Conservation (phyloP, 148 eudicot species). For the Camellia japonica region DNA sequence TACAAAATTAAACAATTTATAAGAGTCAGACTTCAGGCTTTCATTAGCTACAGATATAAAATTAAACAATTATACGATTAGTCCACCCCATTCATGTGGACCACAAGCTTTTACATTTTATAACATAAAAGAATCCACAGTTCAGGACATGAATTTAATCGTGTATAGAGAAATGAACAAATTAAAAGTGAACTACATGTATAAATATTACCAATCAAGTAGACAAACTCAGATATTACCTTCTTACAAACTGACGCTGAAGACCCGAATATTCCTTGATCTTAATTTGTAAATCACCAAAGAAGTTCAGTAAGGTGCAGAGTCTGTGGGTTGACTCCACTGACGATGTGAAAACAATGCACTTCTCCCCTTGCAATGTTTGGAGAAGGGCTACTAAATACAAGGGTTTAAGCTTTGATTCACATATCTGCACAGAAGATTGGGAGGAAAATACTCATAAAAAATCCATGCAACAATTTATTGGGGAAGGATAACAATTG, state of each 20-base stretch:
- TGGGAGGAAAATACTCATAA: neutral
- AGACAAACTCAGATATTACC: conserved; percentile 35
- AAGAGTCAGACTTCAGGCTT: neutral
- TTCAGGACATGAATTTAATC: conserved; percentile 2
- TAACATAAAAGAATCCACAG: neutral
- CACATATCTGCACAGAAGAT: conserved; percentile 68
- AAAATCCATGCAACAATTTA: neutral
- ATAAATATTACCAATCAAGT: neutral
- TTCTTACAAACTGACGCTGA: conserved; percentile 78
- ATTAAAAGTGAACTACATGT: neutral
- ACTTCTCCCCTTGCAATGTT: conserved; percentile 71
- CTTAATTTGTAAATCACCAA: conserved; percentile 60
- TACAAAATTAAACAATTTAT: neutral
- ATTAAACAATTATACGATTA: neutral
- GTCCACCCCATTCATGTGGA: neutral
- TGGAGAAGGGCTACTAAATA: conserved; percentile 73
- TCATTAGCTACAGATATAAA: neutral
- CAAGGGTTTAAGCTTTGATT: conserved; percentile 69
- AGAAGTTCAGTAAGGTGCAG: conserved; percentile 63
- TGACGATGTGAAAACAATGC: conserved; percentile 91
- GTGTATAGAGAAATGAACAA: neutral
- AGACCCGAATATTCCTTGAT: conserved; percentile 82
- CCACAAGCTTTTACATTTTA: neutral
- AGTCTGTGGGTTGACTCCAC: conserved; percentile 80
- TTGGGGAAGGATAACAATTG: neutral